Conservation (phyloP, 1,284 basidiomycete genomes). For the Kalmanozyma brasiliensis region DNA sequence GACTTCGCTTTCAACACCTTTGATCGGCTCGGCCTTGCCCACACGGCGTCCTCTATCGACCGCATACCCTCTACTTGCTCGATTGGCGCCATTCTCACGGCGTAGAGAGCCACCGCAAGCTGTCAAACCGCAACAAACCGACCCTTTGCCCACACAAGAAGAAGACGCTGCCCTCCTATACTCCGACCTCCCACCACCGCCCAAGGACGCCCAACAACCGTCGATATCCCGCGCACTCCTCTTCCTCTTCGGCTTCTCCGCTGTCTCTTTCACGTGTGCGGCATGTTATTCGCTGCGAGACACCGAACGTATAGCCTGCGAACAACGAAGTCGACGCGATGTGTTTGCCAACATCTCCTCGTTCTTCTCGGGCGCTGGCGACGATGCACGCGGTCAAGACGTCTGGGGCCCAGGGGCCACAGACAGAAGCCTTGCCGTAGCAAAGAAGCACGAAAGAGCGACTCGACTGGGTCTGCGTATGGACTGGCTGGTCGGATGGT, state of each 20-base stretch:
- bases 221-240: constrained; percentile 25
- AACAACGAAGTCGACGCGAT: constrained; percentile 12
- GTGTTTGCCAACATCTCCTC: constrained; percentile 39
- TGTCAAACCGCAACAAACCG: neutral
- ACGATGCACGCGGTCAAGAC: neutral
- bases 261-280: constrained; percentile 26
- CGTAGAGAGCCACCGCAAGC: neutral
- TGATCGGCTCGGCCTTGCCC: neutral
- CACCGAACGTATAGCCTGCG: constrained; percentile 20
- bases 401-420: constrained; percentile 25
- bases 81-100: neutral
- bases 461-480: constrained; percentile 31
- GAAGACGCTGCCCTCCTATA: constrained; percentile 3
- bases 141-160: neutral
- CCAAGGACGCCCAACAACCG: constrained; percentile 6
- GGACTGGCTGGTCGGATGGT: constrained; percentile 44
- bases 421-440: constrained; percentile 18
- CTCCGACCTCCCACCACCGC: neutral
- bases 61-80: neutral
- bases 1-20: neutral
- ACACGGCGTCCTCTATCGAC: neutral
- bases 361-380: constrained; percentile 13
- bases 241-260: constrained; percentile 33
- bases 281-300: constrained; percentile 31
- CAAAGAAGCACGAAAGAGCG: constrained; percentile 35